Conservation (phyloP, 352 stramenopile species). For the Pythium periplocum region DNA sequence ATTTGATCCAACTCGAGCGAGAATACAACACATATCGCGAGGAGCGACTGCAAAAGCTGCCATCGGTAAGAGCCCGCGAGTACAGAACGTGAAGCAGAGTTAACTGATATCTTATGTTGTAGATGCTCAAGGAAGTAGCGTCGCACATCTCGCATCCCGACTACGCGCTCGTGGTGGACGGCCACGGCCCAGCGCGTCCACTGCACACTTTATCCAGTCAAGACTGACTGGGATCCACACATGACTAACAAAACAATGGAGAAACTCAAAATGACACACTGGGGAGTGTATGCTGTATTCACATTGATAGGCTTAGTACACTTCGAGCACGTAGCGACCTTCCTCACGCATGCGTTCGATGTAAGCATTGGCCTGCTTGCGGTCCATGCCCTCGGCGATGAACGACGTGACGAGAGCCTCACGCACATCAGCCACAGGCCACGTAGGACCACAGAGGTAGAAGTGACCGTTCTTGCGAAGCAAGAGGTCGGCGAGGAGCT, state of each 20-base stretch:
- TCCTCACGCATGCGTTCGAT: constrained; percentile 80
- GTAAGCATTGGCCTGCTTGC: constrained; percentile 60
- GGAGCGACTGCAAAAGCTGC: constrained; percentile 40
- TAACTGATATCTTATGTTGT: constrained; percentile 5
- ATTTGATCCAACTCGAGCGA: constrained; percentile 53
- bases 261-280: too few relatives aligned
- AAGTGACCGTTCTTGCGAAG: constrained; percentile 78
- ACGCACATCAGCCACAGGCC: constrained; percentile 70
- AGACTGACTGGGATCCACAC: not conserved
- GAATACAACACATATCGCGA: constrained; percentile 47
- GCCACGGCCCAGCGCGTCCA: constrained; percentile 37
- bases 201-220: constrained; percentile 19
- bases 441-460: constrained; percentile 82
- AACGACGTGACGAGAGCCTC: constrained; percentile 63
- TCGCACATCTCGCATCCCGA: constrained; percentile 34
- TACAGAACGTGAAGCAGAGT: too few relatives aligned
- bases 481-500: constrained; percentile 64
- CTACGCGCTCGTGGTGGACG: constrained; percentile 41
- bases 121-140: constrained; percentile 34
- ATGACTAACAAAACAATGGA: not conserved
- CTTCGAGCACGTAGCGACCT: constrained; percentile 77
- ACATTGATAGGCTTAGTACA: constrained; percentile 49
- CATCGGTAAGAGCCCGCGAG: constrained; percentile 27
- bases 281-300: too few relatives aligned
- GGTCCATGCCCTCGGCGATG: constrained; percentile 42